A percentile compares a stretch with the other conserved stretches of the same genome.
Evolutionary conservation across 2,329 filamentous ascomycete genomes (phyloP).

Genomic region (Aspergillus sp.): DNA sequence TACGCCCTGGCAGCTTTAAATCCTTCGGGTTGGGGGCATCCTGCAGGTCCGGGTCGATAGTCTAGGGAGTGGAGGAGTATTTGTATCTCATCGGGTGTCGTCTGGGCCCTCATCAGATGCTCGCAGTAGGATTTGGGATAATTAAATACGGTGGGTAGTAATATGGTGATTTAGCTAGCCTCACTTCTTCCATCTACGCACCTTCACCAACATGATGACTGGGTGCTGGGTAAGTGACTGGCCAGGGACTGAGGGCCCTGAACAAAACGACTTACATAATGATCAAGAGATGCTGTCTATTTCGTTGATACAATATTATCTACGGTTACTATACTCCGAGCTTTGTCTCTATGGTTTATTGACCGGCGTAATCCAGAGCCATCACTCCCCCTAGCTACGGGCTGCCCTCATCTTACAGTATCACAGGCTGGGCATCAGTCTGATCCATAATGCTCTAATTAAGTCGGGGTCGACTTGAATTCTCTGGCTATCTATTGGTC

Average conservation of each 20-base stretch:
- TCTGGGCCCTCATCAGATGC: conserved; percentile 3
- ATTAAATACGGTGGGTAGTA: not conserved
- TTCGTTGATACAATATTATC: not conserved
- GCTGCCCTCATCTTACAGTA: not conserved
- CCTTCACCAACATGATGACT: conserved; percentile 1
- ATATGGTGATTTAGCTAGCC: conserved; percentile 1
- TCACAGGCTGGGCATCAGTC: not conserved
- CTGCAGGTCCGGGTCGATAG: conserved; percentile 1
- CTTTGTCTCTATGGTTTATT: not conserved
- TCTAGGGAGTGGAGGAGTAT: conserved; percentile 3
- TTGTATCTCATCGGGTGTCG: conserved; percentile 1
- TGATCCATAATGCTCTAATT: no score
- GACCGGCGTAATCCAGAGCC: not conserved
- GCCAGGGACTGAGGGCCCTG: conserved; percentile 4
- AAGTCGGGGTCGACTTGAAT: no score
- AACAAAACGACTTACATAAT: conserved; percentile 1
- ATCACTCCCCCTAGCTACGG: not conserved
- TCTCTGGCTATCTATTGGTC: no score
- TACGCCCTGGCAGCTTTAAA: no score
- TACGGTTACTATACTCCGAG: not conserved
- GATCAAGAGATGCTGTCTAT: not conserved
- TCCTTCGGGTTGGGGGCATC: conserved; percentile 6
- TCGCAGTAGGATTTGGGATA: conserved; percentile 3
- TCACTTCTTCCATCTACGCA: conserved; percentile 3
- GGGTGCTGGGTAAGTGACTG: conserved; percentile 4